Percentiles rank a stretch among this genome's conserved stretches.
Evolutionary conservation across 1,284 basidiomycete species (phyloP).

Genomic region (Prillingera fragicola): DNA sequence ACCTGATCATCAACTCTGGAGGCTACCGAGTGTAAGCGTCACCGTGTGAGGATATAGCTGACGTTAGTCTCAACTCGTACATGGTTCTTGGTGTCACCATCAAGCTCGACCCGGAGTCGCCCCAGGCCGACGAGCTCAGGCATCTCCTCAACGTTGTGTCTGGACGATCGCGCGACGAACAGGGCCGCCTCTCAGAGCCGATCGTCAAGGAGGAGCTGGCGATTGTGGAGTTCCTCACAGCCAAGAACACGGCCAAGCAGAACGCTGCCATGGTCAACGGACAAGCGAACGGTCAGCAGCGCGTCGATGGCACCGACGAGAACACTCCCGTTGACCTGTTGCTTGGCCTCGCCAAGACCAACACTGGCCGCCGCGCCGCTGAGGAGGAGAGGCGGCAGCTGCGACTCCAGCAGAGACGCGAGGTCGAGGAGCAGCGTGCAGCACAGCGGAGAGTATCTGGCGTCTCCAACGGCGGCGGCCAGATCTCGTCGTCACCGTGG

Average conservation of each 20-base stretch:
- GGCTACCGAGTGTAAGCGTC: constrained; percentile 42
- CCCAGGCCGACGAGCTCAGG: constrained; percentile 48
- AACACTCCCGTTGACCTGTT: constrained; percentile 44
- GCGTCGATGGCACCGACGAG: constrained; percentile 22
- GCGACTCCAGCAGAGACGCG: constrained; percentile 40
- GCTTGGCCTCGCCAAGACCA: constrained; percentile 42
- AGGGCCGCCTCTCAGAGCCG: constrained; percentile 46
- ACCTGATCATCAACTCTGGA: constrained; percentile 46
- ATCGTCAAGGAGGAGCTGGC: constrained; percentile 50
- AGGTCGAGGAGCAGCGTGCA: constrained; percentile 34
- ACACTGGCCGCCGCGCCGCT: constrained; percentile 40
- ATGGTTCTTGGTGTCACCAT: constrained; percentile 49
- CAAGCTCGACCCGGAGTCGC: constrained; percentile 47
- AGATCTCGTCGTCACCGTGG: constrained; percentile 36
- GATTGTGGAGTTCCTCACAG: constrained; percentile 48
- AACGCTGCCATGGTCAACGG: constrained; percentile 12
- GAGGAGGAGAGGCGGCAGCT: constrained; percentile 44
- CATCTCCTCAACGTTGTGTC: constrained; percentile 48
- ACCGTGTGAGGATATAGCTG: background rate
- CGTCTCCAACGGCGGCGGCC: constrained; percentile 10
- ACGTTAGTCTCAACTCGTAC: constrained; percentile 45
- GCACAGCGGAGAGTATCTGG: constrained; percentile 21
- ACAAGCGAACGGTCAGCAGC: constrained; percentile 8
- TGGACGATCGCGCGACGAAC: constrained; percentile 45
- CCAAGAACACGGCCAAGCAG: constrained; percentile 28